Evolutionary conservation across 2,329 filamentous ascomycete species (phyloP).

Genomic region (Venturia oleaginea): DNA sequence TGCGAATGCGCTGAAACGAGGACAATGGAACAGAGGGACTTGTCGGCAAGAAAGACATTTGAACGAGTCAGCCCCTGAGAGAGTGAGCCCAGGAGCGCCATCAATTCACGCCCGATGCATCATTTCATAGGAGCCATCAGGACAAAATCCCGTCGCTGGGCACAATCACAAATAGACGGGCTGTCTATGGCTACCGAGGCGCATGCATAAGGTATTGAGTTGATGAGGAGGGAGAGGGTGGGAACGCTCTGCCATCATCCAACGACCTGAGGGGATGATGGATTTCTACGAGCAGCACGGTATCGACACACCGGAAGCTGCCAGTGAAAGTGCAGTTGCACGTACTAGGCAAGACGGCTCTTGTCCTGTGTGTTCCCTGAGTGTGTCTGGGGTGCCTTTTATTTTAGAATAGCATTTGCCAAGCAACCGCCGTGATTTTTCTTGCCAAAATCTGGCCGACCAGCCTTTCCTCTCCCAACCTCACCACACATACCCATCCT

Average conservation of each 20-base stretch:
- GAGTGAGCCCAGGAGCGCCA: not conserved
- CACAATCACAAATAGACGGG: not conserved
- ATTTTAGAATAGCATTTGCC: slow-evolving; percentile 2
- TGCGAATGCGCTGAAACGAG: slow-evolving; percentile 1
- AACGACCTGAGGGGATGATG: not conserved
- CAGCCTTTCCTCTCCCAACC: not conserved
- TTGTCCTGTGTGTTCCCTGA: not conserved
- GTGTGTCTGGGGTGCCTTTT: not conserved
- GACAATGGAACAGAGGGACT: too few species aligned
- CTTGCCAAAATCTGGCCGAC: not conserved
- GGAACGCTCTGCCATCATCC: not conserved
- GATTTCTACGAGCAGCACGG: not conserved
- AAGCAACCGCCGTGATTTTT: slow-evolving; percentile 3
- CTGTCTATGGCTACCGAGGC: not conserved
- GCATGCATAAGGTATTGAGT: not conserved
- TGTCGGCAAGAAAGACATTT: not conserved
- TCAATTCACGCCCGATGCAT: not conserved
- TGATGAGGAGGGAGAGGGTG: not conserved
- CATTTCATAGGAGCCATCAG: not conserved
- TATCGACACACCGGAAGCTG: not conserved
- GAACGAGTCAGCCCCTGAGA: slow-evolving; percentile 5
- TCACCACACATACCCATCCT: slow-evolving; percentile 1
- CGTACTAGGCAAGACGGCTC: not conserved
- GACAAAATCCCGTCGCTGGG: not conserved
- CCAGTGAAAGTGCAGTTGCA: not conserved